Evolutionary conservation across 148 eudicot species (phyloP).

Genomic region (Gaultheria prostrata): DNA sequence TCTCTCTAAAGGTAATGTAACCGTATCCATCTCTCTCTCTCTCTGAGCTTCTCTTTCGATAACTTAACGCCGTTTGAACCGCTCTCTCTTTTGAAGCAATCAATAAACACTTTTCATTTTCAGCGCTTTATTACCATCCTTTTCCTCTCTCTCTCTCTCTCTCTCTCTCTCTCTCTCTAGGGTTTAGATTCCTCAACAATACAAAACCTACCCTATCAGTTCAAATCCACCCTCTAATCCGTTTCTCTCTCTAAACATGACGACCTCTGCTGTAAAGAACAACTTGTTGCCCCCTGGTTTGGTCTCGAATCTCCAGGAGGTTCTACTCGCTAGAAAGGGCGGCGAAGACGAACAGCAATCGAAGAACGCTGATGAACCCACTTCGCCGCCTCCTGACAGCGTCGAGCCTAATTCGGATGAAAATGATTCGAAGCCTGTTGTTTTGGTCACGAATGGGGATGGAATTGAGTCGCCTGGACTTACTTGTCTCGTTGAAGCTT

Average conservation of each 20-base stretch:
- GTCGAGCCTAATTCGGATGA: slow-evolving; percentile 29
- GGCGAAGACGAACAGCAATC: slow-evolving; percentile 23
- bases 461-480: slow-evolving; percentile 83
- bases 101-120: slow-evolving; percentile 17
- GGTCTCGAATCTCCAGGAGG: slow-evolving; percentile 61
- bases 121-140: slow-evolving; percentile 21
- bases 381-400: slow-evolving; percentile 23
- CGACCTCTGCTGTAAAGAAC: slow-evolving; percentile 37
- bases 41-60: background rate
- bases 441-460: slow-evolving; percentile 81
- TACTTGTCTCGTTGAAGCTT: slow-evolving; percentile 57
- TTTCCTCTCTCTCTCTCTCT: slow-evolving; percentile 4
- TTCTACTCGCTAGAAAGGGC: slow-evolving; percentile 38
- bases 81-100: slow-evolving; percentile 23
- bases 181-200: slow-evolving; percentile 20
- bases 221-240: background rate
- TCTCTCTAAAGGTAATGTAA: too few species aligned
- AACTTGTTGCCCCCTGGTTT: slow-evolving; percentile 58
- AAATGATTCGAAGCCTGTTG: slow-evolving; percentile 43
- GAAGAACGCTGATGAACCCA: slow-evolving; percentile 23
- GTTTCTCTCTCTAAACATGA: slow-evolving; percentile 20
- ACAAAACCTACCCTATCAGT: background rate
- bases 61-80: slow-evolving; percentile 38
- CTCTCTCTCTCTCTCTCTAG: slow-evolving; percentile 21
- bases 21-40: background rate